Evolutionary conservation across 2,329 filamentous ascomycete genomes (phyloP), one percentile per base, ranked within the genome.

Genomic region (Pyricularia pennisetigena): DNA sequence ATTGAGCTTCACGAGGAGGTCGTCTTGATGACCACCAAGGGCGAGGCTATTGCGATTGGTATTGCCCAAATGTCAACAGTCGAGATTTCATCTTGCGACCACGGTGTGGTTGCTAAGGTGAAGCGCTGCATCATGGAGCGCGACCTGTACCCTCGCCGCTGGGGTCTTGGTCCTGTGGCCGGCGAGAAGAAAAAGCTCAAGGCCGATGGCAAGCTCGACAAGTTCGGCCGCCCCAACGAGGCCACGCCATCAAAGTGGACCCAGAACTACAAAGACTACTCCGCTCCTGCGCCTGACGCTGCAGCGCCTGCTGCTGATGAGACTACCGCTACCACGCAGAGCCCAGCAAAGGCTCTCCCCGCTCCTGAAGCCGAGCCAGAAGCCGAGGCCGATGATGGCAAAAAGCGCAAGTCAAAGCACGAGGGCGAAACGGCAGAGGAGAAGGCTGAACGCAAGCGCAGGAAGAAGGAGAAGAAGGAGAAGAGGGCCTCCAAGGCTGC

Each of bases 111-210:
- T 69, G 95, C 95, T 74, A 98, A 97, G 86, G 93, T 99, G 78
- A 99, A 99, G 90, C 90, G 95, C 75, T 97, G 94, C 81, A 99
- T 99, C 80, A 99, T 99, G 95, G 95, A 99, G 86, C 92, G 95
- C 75, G 95, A 98, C 78, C 86, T 98, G 69, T 99, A 99, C 86
- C 95, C 95, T 71, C 88, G 93, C 79, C 86, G 94, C 84, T 99
- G 95, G 95, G 95, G 95, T 73, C 88, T 98, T 77, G 95, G 95
- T 71, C 94, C 95, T 67, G 90, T 94, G 70, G 95, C 95, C 66
- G 82, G 90, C 65, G 93, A 98, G 86, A 99, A 99, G 89, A 99
- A 99, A 91, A 97, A 98, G 88, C 89, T 99, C 85, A 98, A 98
- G 88, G 92, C 94, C 67, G 91, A 93, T 73, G 95, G 95, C 80